Conservation (phyloP, 108 stramenopile genomes). For the Aurantiochytrium sp. region DNA sequence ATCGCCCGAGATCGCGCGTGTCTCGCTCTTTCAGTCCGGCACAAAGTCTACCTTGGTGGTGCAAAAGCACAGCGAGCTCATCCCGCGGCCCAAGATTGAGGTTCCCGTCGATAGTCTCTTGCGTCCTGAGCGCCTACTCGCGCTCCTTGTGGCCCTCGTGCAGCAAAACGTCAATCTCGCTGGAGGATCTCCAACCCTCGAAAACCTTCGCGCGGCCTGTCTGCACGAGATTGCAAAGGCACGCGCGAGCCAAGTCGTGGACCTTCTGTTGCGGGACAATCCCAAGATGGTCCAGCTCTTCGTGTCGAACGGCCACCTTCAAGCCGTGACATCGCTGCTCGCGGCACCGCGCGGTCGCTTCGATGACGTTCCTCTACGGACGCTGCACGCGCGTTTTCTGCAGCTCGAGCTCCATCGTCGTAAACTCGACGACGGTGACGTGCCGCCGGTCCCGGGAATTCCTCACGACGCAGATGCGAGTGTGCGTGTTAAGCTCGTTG, state of each 20-base stretch:
- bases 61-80: not conserved
- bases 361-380: not conserved
- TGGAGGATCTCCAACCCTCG: not conserved
- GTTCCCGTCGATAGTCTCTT: not conserved
- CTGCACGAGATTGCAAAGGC: not conserved
- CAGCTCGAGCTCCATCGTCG: not conserved
- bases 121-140: not conserved
- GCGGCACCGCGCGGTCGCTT: not conserved
- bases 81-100: not conserved
- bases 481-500: too few species aligned
- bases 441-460: not conserved
- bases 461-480: not conserved
- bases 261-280: not conserved
- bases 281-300: constrained; percentile 3
- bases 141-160: not conserved
- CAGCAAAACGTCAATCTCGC: not conserved
- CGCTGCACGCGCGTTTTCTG: not conserved
- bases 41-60: not conserved
- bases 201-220: not conserved
- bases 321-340: not conserved
- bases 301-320: constrained; percentile 5
- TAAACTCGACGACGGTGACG: not conserved
- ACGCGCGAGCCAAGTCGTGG: not conserved
- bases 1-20: not conserved
- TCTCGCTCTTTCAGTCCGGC: not conserved